Base-by-base conservation (phyloP, 129 eudicot species). In the Helichrysum umbraculigerum region DNA sequence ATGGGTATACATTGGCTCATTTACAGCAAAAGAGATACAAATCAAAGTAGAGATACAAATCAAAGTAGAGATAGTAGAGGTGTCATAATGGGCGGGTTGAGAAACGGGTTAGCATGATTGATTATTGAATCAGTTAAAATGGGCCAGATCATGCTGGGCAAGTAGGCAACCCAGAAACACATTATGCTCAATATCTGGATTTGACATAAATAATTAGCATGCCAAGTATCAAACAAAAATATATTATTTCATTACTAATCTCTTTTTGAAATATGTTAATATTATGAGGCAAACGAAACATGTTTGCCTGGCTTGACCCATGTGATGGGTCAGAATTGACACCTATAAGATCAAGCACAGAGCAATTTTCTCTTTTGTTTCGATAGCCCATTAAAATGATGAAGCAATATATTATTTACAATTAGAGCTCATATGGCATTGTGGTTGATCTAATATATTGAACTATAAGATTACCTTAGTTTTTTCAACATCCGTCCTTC, bases 401-500 rank as follows among this genome's bases (percentile, higher is more conserved):
- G 17, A 60, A 59, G 21, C 34, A 39, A 22, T 39, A 47, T 47
- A 47, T 12, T 47, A 47, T 47, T 47, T 14, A 5, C 3, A 25
- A 25, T 17, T 11, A 21, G 66, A 64, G 54, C 12, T 12, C n/a
- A 1, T 47, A 47, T 47, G 17, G 6, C 16, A 47, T 19, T 75
- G 69, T 63, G 51, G 17, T 47, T 47, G 12, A 33, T 51, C 66
- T 50, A 76, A 39, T 68, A n/a, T 42, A 35, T 17, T 56, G 28
- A 72, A 28, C 14, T 52, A 21, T 64, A 28, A 6, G 16, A 73
- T 77, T 83, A 94, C 99, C 99, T 94, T 92, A 15, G 79, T 76
- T 80, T 84, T 91, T 76, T 88, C 90, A 59, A 86, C 86, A 70
- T 89, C 99, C 35, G 77, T 87, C 89, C 83, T 86, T 60, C 90